These are phyloP conservation scores for Fonsecaea pugnacius DNA, from an alignment of 2,329 filamentous ascomycete species.

Conservation along the genomic window DNA sequence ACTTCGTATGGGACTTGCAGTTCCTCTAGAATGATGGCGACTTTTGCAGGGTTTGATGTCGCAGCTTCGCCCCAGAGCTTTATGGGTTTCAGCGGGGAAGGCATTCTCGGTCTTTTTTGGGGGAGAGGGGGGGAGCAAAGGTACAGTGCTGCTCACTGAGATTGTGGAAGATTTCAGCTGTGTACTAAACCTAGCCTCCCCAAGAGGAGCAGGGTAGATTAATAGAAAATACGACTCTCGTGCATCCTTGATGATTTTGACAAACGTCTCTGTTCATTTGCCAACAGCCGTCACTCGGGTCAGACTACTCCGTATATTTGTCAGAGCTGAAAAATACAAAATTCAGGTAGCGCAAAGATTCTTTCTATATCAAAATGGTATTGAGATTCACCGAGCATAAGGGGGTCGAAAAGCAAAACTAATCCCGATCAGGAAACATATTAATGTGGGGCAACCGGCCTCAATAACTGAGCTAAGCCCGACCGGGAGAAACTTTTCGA, in stretches of 20 bases:
- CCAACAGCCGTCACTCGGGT: background rate
- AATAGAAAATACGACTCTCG: background rate
- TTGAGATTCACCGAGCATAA: background rate
- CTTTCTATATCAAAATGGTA: background rate
- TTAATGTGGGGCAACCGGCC: background rate
- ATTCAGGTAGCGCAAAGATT: background rate
- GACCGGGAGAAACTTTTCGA: background rate
- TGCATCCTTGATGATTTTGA: background rate
- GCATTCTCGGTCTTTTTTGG: constrained; percentile 13
- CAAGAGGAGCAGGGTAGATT: no score
- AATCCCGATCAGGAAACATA: background rate
- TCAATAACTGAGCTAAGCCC: background rate
- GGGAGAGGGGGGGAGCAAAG: no score
- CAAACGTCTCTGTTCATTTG: background rate
- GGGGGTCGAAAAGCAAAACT: background rate
- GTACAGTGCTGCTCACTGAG: no score
- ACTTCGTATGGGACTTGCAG: constrained; percentile 43
- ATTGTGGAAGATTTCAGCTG: no score
- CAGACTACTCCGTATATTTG: background rate
- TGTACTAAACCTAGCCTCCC: no score
- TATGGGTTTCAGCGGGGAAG: constrained; percentile 30
- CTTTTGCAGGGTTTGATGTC: constrained; percentile 37
- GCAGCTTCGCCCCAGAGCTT: constrained; percentile 26
- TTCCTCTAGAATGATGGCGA: constrained; percentile 41
- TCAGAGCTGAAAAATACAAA: constrained; percentile 8